Evolutionary conservation across 345 rosid genomes (phyloP).

Genomic region (Eucalyptus polybractea): DNA sequence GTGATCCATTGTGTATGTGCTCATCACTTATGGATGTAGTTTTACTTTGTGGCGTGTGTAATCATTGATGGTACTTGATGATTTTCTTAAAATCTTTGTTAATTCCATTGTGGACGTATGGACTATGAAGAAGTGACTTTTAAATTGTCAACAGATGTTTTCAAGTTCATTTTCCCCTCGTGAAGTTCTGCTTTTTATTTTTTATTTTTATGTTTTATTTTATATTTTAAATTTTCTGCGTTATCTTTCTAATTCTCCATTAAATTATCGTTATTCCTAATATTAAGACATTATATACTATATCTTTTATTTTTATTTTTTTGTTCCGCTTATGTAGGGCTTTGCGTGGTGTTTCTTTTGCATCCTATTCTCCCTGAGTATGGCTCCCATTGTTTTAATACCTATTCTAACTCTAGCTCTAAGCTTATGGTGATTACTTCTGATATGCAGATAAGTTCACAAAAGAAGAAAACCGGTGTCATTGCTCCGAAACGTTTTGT

Average conservation of each 20-base stretch:
- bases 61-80: neutral
- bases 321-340: neutral
- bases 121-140: neutral
- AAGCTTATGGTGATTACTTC: neutral
- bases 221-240: neutral
- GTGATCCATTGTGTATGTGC: neutral
- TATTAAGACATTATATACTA: neutral
- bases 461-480: conserved; percentile 99
- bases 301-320: neutral
- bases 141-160: neutral
- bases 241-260: neutral
- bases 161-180: neutral
- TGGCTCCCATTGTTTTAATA: neutral
- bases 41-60: neutral
- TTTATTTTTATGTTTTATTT: no score
- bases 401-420: neutral
- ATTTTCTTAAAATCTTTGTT: neutral
- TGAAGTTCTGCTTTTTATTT: neutral
- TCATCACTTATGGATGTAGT: neutral
- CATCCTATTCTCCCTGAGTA: neutral
- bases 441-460: conserved; percentile 70
- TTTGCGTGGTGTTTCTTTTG: neutral
- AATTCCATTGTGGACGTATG: neutral
- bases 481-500: conserved; percentile 98
- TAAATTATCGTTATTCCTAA: neutral